Base-by-base conservation (phyloP, 306 rosid species). In the Cicer pinnatifidum region DNA sequence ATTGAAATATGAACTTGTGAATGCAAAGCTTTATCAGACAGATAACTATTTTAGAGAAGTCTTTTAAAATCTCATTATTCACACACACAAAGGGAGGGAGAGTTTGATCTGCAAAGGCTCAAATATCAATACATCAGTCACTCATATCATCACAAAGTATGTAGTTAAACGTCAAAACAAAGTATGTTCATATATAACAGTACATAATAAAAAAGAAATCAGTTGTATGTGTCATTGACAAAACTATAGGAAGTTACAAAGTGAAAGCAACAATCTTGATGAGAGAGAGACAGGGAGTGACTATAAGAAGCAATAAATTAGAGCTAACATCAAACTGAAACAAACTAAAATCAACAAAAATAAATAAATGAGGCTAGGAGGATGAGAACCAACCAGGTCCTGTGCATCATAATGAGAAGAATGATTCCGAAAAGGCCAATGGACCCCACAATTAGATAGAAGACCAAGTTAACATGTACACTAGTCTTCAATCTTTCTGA, bases 401-500 rank as follows among this genome's bases (percentile, higher is more conserved):
- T 89, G 84, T 81, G 88, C 93, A 85, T 86, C 81, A 69, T 33
- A 57, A 91, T 70, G 66, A 94, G 87, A 64, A 89, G 96, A 83
- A 94, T 69, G 38, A 94, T 78, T 71, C 98, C 98, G 53, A 91
- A 40, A 52, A 91, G 72, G n/a, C 97, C 98, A 61, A 91, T 82
- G 53, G 79, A 80, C 73, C 96, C 97, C 59, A 94, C 81, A 56
- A 89, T 84, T 71, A 91, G 85, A 82, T 94, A 94, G 86, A 94
- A 94, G 61, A 88, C 78, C 80, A 94, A 80, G 82, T 94, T 94
- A 76, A 79, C 92, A 82, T 83, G 97, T 43, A 89, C 80, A 73
- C 98, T 94, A 81, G 96, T 91, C 89, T 87, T 91, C 92, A 94
- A 85, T 83, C 96, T 89, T 86, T 90, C 94, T 75, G 86, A 60